These are phyloP conservation scores for Colletotrichum euphorbiae DNA, from an alignment of 2,329 filamentous ascomycete genomes.

Conservation along the genomic window DNA sequence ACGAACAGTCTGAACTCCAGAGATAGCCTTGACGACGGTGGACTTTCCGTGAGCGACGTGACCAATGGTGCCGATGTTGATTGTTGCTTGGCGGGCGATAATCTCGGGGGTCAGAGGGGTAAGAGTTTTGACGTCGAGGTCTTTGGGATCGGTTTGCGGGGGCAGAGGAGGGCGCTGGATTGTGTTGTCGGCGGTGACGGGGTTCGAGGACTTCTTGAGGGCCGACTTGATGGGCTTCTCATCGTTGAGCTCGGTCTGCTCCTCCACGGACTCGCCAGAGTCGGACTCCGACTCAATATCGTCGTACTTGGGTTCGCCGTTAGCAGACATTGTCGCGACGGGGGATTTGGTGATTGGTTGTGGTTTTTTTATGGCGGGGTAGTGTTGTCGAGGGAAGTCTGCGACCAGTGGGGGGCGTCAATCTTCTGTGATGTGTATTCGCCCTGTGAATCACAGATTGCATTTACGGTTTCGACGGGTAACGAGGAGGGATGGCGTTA, in stretches of 20 bases:
- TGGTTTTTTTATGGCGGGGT: conserved; percentile 44
- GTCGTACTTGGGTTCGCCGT: conserved; percentile 73
- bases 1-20: conserved; percentile 96
- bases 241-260: conserved; percentile 61
- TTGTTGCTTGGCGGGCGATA: conserved; percentile 96
- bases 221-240: conserved; percentile 83
- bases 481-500: conserved; percentile 25
- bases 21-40: conserved; percentile 99
- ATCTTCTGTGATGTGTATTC: conserved; percentile 7
- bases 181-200: conserved; percentile 64
- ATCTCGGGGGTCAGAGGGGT: conserved; percentile 94
- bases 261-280: conserved; percentile 72
- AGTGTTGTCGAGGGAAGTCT: conserved; percentile 37
- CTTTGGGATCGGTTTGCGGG: conserved; percentile 91
- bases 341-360: conserved; percentile 1
- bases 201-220: conserved; percentile 76
- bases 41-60: conserved; percentile 99
- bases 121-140: conserved; percentile 84
- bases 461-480: conserved; percentile 18
- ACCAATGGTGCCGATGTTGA: conserved; percentile 98
- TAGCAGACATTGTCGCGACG: conserved; percentile 60
- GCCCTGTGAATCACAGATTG: conserved; percentile 18
- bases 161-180: conserved; percentile 69
- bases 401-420: conserved; percentile 29
- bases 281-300: conserved; percentile 80